phyloP scores from a whole-genome alignment of 495 filamentous ascomycete genomes.

The Chaetomidium leptoderma region DNA sequence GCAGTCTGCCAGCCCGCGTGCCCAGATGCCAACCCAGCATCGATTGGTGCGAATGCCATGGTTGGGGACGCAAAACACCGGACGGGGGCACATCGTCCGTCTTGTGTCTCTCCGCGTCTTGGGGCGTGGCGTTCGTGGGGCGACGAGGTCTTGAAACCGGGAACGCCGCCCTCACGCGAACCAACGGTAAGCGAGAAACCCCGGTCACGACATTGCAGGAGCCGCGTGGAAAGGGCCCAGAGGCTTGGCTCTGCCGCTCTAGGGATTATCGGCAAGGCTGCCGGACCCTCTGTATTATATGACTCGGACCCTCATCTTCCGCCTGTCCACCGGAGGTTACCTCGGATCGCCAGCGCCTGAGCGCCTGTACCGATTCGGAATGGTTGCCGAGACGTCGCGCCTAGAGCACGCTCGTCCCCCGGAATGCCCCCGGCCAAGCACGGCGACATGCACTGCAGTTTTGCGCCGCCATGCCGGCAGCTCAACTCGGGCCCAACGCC shows the following conservation, averaged over 20 bases:
- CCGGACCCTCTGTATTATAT: slow-evolving; percentile 12
- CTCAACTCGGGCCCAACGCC: neutral
- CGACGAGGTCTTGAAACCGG: neutral
- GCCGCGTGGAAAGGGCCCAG: slow-evolving; percentile 14
- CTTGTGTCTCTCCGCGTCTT: neutral
- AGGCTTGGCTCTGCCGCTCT: slow-evolving; percentile 27
- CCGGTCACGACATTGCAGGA: slow-evolving; percentile 2
- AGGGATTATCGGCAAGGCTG: slow-evolving; percentile 25
- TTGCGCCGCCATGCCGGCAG: neutral
- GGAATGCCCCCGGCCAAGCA: slow-evolving; percentile 10
- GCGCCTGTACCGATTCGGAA: slow-evolving; percentile 13
- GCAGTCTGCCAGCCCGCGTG: too few relatives aligned
- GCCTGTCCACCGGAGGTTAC: slow-evolving; percentile 1
- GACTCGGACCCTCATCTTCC: slow-evolving; percentile 22
- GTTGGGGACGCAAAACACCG: too few relatives aligned
- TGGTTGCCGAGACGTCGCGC: slow-evolving; percentile 25
- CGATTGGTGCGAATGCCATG: neutral
- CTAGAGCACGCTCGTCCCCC: slow-evolving; percentile 3
- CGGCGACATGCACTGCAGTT: slow-evolving; percentile 5
- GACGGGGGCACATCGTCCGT: slow-evolving; percentile 4
- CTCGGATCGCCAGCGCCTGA: slow-evolving; percentile 1
- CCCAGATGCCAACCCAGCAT: neutral
- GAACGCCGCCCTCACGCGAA: neutral
- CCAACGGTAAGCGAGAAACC: neutral
- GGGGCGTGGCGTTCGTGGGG: neutral